These are phyloP conservation scores for Malus domestica DNA, from an alignment of 306 rosid genomes.

Conservation along the genomic window DNA sequence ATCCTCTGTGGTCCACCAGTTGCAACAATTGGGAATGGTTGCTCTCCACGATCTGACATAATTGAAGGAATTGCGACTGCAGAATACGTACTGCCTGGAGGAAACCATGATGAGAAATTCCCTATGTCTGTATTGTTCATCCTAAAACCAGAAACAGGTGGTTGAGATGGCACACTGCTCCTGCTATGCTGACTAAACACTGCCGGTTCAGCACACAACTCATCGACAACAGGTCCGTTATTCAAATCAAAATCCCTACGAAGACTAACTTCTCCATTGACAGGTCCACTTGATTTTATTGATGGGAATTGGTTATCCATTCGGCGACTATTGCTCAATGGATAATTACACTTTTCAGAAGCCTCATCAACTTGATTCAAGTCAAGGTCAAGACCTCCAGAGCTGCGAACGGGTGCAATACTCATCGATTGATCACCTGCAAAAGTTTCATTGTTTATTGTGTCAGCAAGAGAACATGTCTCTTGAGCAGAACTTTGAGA, in stretches of 20 bases:
- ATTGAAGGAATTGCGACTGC: constrained; percentile 55
- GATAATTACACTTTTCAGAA: constrained; percentile 43
- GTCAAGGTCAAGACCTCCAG: constrained; percentile 73
- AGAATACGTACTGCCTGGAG: constrained; percentile 54
- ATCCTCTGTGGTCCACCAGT: constrained; percentile 53
- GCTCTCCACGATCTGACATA: constrained; percentile 51
- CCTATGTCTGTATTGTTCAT: constrained; percentile 48
- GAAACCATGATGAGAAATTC: constrained; percentile 52
- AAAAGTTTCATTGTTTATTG: constrained; percentile 16
- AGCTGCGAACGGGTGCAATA: constrained; percentile 24
- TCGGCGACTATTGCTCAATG: constrained; percentile 23
- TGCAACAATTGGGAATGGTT: constrained; percentile 49
- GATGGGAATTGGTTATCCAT: constrained; percentile 28
- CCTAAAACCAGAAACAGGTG: constrained; percentile 42
- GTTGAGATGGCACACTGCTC: constrained; percentile 38
- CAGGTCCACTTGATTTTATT: constrained; percentile 20
- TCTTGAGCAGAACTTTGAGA: constrained; percentile 22
- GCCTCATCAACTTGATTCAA: constrained; percentile 49
- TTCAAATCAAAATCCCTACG: constrained; percentile 66
- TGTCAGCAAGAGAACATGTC: constrained; percentile 11
- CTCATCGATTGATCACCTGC: constrained; percentile 1
- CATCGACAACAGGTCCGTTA: constrained; percentile 58
- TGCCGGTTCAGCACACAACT: constrained; percentile 31
- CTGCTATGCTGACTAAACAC: constrained; percentile 29
- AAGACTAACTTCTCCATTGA: constrained; percentile 28